Conservation (phyloP, 2,329 filamentous ascomycete genomes). For the Elsinoe fawcettii region DNA sequence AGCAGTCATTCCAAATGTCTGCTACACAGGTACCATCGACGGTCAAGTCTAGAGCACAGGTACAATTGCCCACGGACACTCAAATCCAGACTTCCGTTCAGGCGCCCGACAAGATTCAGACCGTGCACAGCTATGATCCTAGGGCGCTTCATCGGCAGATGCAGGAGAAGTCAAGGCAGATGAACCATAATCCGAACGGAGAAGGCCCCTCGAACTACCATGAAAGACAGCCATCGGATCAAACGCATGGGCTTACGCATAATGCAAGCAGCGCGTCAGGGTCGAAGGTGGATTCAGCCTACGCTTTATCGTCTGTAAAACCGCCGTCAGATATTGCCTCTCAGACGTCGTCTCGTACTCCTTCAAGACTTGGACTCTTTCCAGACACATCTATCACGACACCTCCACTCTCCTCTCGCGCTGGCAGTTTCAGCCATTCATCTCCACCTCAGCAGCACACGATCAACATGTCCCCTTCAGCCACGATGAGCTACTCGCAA, state of each 20-base stretch:
- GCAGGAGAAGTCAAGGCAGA: constrained; percentile 1
- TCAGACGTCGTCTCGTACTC: neutral
- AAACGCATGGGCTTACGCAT: constrained; percentile 2
- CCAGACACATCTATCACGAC: constrained; percentile 11
- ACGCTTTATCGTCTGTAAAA: constrained; percentile 7
- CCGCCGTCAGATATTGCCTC: constrained; percentile 1
- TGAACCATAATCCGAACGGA: neutral
- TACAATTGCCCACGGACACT: neutral
- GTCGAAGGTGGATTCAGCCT: constrained; percentile 11
- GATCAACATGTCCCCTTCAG: neutral
- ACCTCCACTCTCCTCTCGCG: constrained; percentile 5
- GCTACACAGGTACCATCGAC: neutral
- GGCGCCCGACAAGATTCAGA: constrained; percentile 6
- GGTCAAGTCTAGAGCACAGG: neutral
- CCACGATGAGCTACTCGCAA: neutral
- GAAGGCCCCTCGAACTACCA: neutral
- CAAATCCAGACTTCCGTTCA: constrained; percentile 1
- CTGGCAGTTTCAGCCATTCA: neutral
- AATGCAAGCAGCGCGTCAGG: constrained; percentile 4
- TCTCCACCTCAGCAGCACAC: constrained; percentile 1
- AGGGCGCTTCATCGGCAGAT: constrained; percentile 9
- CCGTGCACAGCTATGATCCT: constrained; percentile 8
- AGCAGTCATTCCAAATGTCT: neutral
- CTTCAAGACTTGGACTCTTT: constrained; percentile 13
- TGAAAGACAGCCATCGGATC: constrained; percentile 5